Percentiles rank a stretch among this genome's conserved stretches.
Conservation (phyloP, 805 yeast genomes). For the Schizosaccharomyces lindneri region DNA sequence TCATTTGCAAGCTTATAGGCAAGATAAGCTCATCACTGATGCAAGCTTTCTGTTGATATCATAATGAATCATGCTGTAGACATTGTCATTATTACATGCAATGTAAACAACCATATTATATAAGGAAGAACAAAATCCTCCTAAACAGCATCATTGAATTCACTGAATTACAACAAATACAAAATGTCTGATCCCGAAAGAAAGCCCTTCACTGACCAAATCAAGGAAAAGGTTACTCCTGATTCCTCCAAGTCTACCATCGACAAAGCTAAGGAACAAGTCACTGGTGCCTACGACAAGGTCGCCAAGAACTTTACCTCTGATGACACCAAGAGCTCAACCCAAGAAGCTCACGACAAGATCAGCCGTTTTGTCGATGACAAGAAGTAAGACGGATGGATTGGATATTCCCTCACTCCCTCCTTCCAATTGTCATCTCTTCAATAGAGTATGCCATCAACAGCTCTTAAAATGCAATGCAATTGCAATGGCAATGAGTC, state of each 20-base stretch:
- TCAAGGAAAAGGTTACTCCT: conserved; percentile 42
- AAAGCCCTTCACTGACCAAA: conserved; percentile 49
- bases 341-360: conserved; percentile 45
- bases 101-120: neutral
- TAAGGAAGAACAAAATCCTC: neutral
- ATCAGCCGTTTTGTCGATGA: conserved; percentile 27
- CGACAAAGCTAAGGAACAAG: conserved; percentile 46
- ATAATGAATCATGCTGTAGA: too few species aligned
- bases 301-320: conserved; percentile 36
- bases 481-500: too few species aligned
- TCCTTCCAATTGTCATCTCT: too few species aligned
- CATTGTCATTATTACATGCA: neutral
- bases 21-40: too few species aligned
- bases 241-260: conserved; percentile 37
- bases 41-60: too few species aligned
- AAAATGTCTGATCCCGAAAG: conserved; percentile 25
- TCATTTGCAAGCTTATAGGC: too few species aligned
- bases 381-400: neutral
- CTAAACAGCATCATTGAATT: neutral
- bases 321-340: conserved; percentile 38
- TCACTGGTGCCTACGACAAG: conserved; percentile 43
- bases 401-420: too few species aligned
- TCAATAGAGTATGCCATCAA: too few species aligned
- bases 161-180: neutral
- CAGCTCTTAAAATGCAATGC: too few species aligned